Evolutionary conservation across 345 rosid genomes (phyloP), one percentile per base, ranked within the genome.

Genomic region (Melastoma malabathricum): DNA sequence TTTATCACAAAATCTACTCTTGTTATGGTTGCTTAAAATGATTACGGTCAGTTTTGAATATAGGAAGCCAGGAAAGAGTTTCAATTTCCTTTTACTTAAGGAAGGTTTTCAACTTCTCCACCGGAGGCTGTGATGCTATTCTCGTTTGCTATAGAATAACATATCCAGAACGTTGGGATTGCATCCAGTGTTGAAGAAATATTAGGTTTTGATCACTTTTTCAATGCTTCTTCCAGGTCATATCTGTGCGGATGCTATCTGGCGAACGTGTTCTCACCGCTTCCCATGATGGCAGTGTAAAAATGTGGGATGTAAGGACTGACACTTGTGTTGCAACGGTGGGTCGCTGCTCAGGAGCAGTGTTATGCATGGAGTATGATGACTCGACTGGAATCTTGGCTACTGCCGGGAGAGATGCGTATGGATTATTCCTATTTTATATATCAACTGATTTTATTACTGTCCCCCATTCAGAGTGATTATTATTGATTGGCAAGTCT

Each of bases 271-370:
- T 89, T 51, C 97, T 89, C 57, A 81, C 93, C 44, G 78, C 97
- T 65, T 71, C 90, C 48, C 86, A 85, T 64, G 95, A 84, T 77
- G 95, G 94, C 65, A 84, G 93, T 25, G 86, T 92, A 50, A 92
- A 84, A 77, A 88, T 88, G 97, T 92, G 99, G 99, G 99, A 92
- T 78, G 95, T 92, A 60, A 72, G 99, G 69, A 84, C 94, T 29
- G 99, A 88, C 70, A 81, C 84, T 65, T 92, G 94, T 64, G 97
- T 88, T 52, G 95, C 99, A 64, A 93, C 99, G 50, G 99, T 93
- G 55, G 97, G 99, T 58, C 97, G 95, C 59, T 88, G 82, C 74
- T 67, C 92, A 19, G 83, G 95, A 63, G 94, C 97, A 10, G 82
- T 93, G 54, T 66, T 85, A 29, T 93, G 97, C 65, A 76, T 88